Percentiles rank a stretch among this genome's conserved stretches.
Conservation (phyloP, 108 stramenopile species). For the Chaetoceros muelleri region DNA sequence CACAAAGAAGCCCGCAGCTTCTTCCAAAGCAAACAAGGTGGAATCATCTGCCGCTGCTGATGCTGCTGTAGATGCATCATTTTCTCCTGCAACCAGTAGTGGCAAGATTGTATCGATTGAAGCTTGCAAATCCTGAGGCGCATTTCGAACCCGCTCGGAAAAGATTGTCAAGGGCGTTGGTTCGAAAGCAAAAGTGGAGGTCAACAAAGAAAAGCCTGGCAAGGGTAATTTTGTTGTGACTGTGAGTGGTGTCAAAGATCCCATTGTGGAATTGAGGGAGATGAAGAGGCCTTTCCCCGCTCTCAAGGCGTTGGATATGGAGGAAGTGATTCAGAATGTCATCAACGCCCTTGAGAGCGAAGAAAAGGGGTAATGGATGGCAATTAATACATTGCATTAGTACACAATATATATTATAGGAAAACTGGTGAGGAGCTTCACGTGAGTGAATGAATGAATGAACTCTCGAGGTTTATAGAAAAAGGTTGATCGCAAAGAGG, state of each 20-base stretch:
- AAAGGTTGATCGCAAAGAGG: no score
- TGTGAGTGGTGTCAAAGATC: slow-evolving; percentile 49
- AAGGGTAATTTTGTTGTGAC: slow-evolving; percentile 71
- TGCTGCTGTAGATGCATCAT: background rate
- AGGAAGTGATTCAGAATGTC: slow-evolving; percentile 50
- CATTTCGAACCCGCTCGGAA: slow-evolving; percentile 67
- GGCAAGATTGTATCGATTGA: slow-evolving; percentile 42
- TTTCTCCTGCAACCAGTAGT: background rate
- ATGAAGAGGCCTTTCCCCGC: slow-evolving; percentile 76
- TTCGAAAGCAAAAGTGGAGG: slow-evolving; percentile 44
- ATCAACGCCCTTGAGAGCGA: slow-evolving; percentile 9
- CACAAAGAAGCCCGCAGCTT: slow-evolving; percentile 18
- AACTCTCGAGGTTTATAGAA: no score
- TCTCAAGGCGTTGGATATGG: slow-evolving; percentile 83
- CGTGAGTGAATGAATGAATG: no score
- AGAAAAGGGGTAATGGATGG: no score
- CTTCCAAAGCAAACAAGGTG: slow-evolving; percentile 10
- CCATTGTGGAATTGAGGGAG: slow-evolving; percentile 58
- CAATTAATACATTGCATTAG: no score
- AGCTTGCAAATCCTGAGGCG: slow-evolving; percentile 78
- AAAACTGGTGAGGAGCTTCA: no score
- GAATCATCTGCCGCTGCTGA: slow-evolving; percentile 2
- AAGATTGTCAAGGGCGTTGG: slow-evolving; percentile 63
- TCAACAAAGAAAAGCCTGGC: slow-evolving; percentile 70
- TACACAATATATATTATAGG: no score